These are phyloP conservation scores for Myxozyma nipponensis DNA, from an alignment of 805 yeast species.

Conservation along the genomic window DNA sequence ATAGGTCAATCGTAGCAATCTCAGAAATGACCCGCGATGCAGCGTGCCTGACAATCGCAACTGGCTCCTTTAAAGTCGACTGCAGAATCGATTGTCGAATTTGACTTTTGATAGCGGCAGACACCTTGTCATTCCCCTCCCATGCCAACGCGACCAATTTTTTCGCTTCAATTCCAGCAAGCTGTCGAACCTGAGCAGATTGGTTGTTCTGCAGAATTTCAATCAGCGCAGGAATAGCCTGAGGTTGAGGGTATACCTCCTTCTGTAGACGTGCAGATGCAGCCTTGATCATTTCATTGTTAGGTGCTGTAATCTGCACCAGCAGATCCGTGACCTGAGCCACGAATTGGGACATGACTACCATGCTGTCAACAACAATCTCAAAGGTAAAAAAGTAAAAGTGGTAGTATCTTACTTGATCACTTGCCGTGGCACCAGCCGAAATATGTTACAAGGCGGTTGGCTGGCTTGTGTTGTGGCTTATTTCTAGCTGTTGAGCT, in stretches of 20 bases:
- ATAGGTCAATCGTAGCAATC: constrained; percentile 74
- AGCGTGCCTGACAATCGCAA: constrained; percentile 74
- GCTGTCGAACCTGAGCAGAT: constrained; percentile 72
- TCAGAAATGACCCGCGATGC: constrained; percentile 85
- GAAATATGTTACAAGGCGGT: too few relatives aligned
- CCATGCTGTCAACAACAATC: too few relatives aligned
- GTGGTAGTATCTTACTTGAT: too few relatives aligned
- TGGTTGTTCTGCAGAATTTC: constrained; percentile 70
- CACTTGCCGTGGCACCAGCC: too few relatives aligned
- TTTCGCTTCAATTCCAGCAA: constrained; percentile 96
- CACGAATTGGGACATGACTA: constrained; percentile 6
- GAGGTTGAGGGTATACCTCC: constrained; percentile 67
- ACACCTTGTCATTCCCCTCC: constrained; percentile 40
- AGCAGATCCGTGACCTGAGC: constrained; percentile 40
- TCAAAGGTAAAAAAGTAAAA: too few relatives aligned
- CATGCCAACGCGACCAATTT: constrained; percentile 73
- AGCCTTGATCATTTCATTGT: constrained; percentile 67
- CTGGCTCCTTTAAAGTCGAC: constrained; percentile 61
- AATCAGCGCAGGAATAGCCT: constrained; percentile 74
- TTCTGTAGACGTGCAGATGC: constrained; percentile 73
- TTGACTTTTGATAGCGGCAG: constrained; percentile 45
- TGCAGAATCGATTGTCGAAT: constrained; percentile 67
- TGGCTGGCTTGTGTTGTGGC: too few relatives aligned
- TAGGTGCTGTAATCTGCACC: constrained; percentile 72
- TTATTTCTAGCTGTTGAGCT: too few relatives aligned